Evolutionary conservation across 2,329 filamentous ascomycete species (phyloP).

Genomic region (Xylariomycetidae sp.): DNA sequence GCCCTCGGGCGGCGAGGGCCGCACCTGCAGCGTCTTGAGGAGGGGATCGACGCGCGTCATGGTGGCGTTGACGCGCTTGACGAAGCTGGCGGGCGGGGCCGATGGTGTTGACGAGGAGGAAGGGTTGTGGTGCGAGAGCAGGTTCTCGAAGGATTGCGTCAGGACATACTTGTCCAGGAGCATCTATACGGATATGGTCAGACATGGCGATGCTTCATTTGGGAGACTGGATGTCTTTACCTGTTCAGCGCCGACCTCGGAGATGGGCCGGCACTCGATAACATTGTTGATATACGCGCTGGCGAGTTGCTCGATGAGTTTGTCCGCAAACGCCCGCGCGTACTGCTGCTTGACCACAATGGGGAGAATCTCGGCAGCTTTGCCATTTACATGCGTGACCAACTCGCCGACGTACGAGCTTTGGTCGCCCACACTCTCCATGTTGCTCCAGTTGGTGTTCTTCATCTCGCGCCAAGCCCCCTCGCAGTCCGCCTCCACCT

Average conservation of each 20-base stretch:
- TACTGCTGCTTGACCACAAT: conserved; percentile 88
- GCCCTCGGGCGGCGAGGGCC: conserved; percentile 82
- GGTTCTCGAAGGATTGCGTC: conserved; percentile 68
- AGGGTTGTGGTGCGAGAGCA: conserved; percentile 59
- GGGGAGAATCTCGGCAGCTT: conserved; percentile 67
- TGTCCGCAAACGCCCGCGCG: conserved; percentile 88
- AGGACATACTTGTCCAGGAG: conserved; percentile 89
- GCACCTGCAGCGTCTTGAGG: conserved; percentile 94
- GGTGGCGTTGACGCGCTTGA: conserved; percentile 77
- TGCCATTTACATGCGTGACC: conserved; percentile 63
- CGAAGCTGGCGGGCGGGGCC: conserved; percentile 54
- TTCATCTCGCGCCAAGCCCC: conserved; percentile 94
- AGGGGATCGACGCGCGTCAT: conserved; percentile 87
- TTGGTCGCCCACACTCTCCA: conserved; percentile 90
- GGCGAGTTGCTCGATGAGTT: conserved; percentile 83
- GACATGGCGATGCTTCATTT: conserved; percentile 6
- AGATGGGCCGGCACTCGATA: conserved; percentile 83
- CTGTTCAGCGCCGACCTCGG: conserved; percentile 90
- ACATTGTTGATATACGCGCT: conserved; percentile 76
- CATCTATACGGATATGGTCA: conserved; percentile 59
- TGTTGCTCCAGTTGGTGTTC: conserved; percentile 89
- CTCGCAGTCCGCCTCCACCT: conserved; percentile 77
- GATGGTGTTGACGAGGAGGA: conserved; percentile 30
- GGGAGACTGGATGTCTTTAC: too few species aligned
- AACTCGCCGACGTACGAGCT: conserved; percentile 87